Evolutionary conservation across 2,329 filamentous ascomycete genomes (phyloP).

Genomic region (Cercospora beticola): DNA sequence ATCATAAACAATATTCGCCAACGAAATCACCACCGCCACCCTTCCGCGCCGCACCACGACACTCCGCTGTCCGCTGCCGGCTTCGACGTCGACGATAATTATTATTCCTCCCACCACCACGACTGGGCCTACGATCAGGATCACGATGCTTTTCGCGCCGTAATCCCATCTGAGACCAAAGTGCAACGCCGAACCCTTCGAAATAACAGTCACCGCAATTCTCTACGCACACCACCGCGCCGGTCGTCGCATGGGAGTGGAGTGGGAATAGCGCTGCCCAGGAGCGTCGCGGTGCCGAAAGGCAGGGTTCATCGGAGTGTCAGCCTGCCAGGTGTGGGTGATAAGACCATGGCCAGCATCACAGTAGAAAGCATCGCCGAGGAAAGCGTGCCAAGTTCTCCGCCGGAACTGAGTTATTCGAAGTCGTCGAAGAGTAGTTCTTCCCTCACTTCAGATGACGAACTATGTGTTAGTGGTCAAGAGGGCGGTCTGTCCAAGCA

Average conservation of each 20-base stretch:
- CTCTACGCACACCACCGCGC: neutral
- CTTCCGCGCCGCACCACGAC: neutral
- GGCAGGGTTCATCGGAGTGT: constrained; percentile 21
- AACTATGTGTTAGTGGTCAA: constrained; percentile 32
- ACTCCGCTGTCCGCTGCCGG: constrained; percentile 9
- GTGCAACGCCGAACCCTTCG: neutral
- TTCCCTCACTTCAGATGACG: constrained; percentile 74
- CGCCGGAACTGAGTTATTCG: constrained; percentile 59
- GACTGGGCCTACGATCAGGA: constrained; percentile 7
- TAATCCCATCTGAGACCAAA: constrained; percentile 14
- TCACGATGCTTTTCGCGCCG: constrained; percentile 28
- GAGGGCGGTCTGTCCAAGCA: constrained; percentile 59
- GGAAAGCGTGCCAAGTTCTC: constrained; percentile 28
- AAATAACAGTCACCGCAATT: neutral
- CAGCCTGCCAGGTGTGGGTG: constrained; percentile 15
- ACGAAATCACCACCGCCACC: neutral
- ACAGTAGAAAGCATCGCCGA: constrained; percentile 24
- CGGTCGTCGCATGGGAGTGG: constrained; percentile 11
- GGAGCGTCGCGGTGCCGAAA: constrained; percentile 18
- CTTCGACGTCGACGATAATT: constrained; percentile 1
- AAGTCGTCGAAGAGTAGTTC: constrained; percentile 77
- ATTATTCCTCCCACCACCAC: constrained; percentile 4
- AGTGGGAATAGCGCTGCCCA: constrained; percentile 19
- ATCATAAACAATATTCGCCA: neutral
- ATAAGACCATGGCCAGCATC: constrained; percentile 20